phyloP scores from a whole-genome alignment of 495 filamentous ascomycete genomes.

The Trypethelium eluteriae region DNA sequence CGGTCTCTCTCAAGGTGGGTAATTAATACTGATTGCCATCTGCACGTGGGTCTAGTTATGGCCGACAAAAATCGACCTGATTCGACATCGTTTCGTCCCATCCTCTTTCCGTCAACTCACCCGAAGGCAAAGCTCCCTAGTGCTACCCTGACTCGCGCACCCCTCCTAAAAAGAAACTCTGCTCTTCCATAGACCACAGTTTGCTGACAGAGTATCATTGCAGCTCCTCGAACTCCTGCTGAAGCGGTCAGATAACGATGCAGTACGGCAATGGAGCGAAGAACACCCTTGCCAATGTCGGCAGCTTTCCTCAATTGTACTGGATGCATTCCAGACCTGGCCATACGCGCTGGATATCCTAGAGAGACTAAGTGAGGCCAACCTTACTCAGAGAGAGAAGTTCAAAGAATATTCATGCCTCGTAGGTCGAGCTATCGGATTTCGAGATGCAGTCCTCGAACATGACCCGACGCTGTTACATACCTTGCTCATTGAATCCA shows the following conservation, averaged over 20 bases:
- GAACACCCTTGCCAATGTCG: constrained; percentile 25
- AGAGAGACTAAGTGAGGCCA: constrained; percentile 25
- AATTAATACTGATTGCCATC: too few relatives aligned
- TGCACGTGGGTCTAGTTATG: background rate
- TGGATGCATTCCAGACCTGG: constrained; percentile 29
- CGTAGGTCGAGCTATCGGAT: constrained; percentile 22
- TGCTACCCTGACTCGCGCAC: too few relatives aligned
- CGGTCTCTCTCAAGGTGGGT: background rate
- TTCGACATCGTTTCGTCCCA: background rate
- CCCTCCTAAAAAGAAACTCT: too few relatives aligned
- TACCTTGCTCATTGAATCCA: constrained; percentile 27
- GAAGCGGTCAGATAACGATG: background rate
- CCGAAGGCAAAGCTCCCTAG: too few relatives aligned
- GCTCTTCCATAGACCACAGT: background rate
- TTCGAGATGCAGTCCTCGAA: constrained; percentile 26
- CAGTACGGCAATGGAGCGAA: constrained; percentile 17
- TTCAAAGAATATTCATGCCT: background rate
- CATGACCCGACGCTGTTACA: constrained; percentile 26
- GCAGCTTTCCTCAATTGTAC: constrained; percentile 23
- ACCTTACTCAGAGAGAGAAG: background rate
- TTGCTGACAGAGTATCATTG: constrained; percentile 3
- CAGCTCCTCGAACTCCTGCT: constrained; percentile 28
- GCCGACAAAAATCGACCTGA: background rate
- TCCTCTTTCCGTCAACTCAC: too few relatives aligned
- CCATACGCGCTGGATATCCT: constrained; percentile 30